Conservation (phyloP, 2,329 filamentous ascomycete genomes). For the Cladorrhinum sp. region DNA sequence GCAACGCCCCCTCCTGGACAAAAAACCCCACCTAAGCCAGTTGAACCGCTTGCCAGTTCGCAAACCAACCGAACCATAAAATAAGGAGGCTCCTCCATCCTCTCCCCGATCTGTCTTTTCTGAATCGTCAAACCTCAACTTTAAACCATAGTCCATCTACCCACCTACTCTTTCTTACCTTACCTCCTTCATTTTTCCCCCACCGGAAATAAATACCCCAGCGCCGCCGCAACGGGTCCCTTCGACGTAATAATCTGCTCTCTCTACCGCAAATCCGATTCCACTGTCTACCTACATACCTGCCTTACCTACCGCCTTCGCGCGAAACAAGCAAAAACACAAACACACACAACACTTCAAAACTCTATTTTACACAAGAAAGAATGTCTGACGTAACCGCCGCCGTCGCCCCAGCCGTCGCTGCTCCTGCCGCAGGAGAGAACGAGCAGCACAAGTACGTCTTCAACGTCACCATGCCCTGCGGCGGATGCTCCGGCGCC, state of each 20-base stretch:
- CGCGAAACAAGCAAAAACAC: neutral
- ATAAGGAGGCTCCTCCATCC: neutral
- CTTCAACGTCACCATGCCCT: slow-evolving; percentile 92
- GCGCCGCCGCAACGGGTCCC: neutral
- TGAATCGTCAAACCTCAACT: neutral
- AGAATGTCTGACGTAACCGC: slow-evolving; percentile 9
- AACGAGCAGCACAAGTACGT: slow-evolving; percentile 85
- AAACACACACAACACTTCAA: neutral
- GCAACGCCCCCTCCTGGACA: neutral
- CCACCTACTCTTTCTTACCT: neutral
- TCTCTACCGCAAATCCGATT: neutral
- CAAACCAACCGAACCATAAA: too few species aligned
- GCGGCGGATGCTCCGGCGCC: slow-evolving; percentile 92
- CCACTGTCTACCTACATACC: too few species aligned
- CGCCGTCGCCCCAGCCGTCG: slow-evolving; percentile 7
- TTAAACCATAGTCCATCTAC: neutral
- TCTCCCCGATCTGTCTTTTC: neutral
- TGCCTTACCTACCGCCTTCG: neutral
- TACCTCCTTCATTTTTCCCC: too few species aligned
- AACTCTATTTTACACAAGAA: neutral
- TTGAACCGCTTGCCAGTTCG: too few species aligned
- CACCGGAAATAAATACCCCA: too few species aligned
- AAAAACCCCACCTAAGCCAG: neutral
- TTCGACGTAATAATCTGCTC: neutral
- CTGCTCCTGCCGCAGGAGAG: slow-evolving; percentile 42